Evolutionary conservation across 2,329 filamentous ascomycete genomes (phyloP).

Genomic region (Zymoseptoria pseudotritici): DNA sequence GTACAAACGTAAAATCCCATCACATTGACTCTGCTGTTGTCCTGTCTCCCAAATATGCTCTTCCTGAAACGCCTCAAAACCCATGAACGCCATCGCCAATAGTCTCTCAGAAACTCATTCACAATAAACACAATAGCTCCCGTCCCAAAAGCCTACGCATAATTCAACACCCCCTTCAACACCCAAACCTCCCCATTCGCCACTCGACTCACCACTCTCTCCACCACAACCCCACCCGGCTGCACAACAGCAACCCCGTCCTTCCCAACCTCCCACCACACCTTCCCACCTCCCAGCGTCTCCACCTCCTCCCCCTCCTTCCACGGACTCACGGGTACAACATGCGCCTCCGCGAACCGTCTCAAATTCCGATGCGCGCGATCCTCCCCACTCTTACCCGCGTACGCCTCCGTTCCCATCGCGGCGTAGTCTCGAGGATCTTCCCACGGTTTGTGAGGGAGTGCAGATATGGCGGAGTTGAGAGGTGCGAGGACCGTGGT

Average conservation of each 20-base stretch:
- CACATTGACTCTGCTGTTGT: background rate
- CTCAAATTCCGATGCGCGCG: conserved; percentile 69
- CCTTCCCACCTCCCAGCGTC: conserved; percentile 59
- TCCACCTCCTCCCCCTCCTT: conserved; percentile 56
- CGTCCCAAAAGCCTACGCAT: conserved; percentile 21
- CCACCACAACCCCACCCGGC: conserved; percentile 72
- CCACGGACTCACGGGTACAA: conserved; percentile 73
- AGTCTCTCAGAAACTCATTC: background rate
- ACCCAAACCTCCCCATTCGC: conserved; percentile 88
- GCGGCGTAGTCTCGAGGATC: conserved; percentile 63
- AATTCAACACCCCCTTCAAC: conserved; percentile 54
- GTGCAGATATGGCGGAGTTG: conserved; percentile 68
- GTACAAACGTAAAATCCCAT: background rate
- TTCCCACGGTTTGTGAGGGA: conserved; percentile 84
- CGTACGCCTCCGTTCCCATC: conserved; percentile 65
- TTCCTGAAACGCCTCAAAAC: background rate
- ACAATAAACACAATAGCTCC: background rate
- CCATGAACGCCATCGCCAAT: background rate
- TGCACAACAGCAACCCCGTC: conserved; percentile 64
- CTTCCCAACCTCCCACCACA: conserved; percentile 74
- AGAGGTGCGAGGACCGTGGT: conserved; percentile 82
- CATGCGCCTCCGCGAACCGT: conserved; percentile 78
- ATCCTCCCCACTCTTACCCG: conserved; percentile 65
- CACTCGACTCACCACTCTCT: conserved; percentile 64
- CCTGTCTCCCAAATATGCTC: background rate